These are phyloP conservation scores for Gymnopilus dilepis DNA, from an alignment of 768 basidiomycete genomes.

Conservation along the genomic window DNA sequence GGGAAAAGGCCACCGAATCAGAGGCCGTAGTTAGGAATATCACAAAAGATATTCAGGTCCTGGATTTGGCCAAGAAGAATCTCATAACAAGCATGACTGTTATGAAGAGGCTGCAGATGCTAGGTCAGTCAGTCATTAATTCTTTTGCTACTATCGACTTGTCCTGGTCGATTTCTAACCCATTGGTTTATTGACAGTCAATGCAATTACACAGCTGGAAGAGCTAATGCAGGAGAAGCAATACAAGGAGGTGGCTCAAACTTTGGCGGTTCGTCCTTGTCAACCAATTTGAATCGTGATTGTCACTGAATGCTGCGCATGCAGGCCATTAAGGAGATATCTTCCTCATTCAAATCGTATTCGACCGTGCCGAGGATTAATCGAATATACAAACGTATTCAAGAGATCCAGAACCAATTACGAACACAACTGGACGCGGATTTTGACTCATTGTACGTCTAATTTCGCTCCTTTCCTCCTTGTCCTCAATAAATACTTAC, in stretches of 20 bases:
- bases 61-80: slow-evolving; percentile 94
- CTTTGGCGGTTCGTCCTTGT: slow-evolving; percentile 59
- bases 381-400: slow-evolving; percentile 78
- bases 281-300: neutral
- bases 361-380: slow-evolving; percentile 77
- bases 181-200: slow-evolving; percentile 53
- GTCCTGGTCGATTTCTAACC: neutral
- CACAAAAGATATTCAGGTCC: slow-evolving; percentile 93
- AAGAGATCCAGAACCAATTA: slow-evolving; percentile 84
- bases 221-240: slow-evolving; percentile 76
- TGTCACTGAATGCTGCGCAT: neutral
- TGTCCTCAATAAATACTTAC: too few species aligned
- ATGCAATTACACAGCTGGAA: slow-evolving; percentile 82
- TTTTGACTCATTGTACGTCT: slow-evolving; percentile 87
- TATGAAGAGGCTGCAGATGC: slow-evolving; percentile 90
- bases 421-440: slow-evolving; percentile 83
- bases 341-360: slow-evolving; percentile 79
- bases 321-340: slow-evolving; percentile 89
- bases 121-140: slow-evolving; percentile 77
- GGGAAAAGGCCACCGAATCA: slow-evolving; percentile 96
- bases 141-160: neutral
- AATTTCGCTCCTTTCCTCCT: neutral
- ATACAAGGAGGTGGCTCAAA: slow-evolving; percentile 85
- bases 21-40: slow-evolving; percentile 96
- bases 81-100: slow-evolving; percentile 89